Evolutionary conservation across 2,329 filamentous ascomycete genomes (phyloP).

Genomic region (Apiospora kogelbergensis): DNA sequence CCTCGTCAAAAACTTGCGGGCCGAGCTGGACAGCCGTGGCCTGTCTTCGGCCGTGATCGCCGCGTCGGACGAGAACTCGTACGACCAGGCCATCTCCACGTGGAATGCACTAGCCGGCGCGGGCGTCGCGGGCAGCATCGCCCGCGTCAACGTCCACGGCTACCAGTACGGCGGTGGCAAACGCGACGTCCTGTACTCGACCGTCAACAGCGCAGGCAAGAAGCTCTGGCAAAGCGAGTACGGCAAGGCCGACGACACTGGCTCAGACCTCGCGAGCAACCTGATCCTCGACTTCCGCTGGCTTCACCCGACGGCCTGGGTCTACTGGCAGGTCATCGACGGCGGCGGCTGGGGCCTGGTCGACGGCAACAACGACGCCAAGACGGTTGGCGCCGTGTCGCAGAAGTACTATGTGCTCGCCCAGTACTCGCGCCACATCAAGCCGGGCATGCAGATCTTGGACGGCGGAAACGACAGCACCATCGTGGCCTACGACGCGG

Average conservation of each 20-base stretch:
- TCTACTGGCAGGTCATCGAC: constrained; percentile 42
- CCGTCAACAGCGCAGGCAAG: constrained; percentile 26
- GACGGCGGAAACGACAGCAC: constrained; percentile 34
- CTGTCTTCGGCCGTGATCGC: constrained; percentile 32
- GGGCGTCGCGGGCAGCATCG: constrained; percentile 26
- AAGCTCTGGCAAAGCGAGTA: constrained; percentile 44
- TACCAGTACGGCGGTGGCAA: constrained; percentile 36
- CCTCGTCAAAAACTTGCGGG: constrained; percentile 32
- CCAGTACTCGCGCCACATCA: constrained; percentile 41
- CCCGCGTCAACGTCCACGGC: constrained; percentile 45
- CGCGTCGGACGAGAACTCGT: constrained; percentile 41
- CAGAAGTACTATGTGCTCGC: constrained; percentile 44
- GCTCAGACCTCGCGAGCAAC: constrained; percentile 33
- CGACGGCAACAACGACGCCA: constrained; percentile 36
- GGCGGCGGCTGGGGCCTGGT: constrained; percentile 41
- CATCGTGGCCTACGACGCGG: constrained; percentile 39
- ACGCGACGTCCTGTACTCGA: constrained; percentile 33
- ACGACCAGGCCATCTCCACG: constrained; percentile 37
- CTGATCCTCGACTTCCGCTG: constrained; percentile 40
- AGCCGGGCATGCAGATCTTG: constrained; percentile 39
- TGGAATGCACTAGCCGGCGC: constrained; percentile 30
- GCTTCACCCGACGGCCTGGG: constrained; percentile 42
- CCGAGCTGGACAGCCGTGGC: constrained; percentile 34
- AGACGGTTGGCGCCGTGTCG: constrained; percentile 27
- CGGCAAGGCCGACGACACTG: constrained; percentile 40